Percentiles rank a stretch among this genome's conserved stretches.
Conservation (phyloP, 495 filamentous ascomycete species). For the Podospora pseudocomata region DNA sequence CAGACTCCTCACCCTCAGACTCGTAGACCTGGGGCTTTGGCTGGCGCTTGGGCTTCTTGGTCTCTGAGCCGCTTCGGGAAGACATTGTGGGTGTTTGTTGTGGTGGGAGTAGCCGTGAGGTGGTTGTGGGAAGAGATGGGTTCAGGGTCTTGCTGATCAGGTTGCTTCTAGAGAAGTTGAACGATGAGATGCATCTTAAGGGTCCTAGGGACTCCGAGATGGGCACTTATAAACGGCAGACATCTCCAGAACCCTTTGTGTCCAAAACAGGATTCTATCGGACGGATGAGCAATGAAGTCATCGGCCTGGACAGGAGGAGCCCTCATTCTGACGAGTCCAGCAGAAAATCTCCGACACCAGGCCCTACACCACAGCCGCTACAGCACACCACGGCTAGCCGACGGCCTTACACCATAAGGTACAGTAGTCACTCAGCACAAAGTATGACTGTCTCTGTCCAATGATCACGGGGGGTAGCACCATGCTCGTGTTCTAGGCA, state of each 20-base stretch:
- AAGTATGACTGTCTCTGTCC: background rate
- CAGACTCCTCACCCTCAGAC: conserved; percentile 41
- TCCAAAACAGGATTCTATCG: conserved; percentile 24
- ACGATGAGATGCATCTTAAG: conserved; percentile 6
- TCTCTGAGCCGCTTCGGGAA: conserved; percentile 36
- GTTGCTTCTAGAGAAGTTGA: background rate
- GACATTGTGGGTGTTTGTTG: conserved; percentile 27
- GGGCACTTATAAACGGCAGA: conserved; percentile 21
- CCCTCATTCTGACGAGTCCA: background rate
- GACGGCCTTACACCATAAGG: background rate
- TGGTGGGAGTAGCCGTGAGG: background rate
- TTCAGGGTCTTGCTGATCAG: conserved; percentile 9
- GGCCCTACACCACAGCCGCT: background rate
- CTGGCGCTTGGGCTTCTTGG: conserved; percentile 30
- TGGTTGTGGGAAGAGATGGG: background rate
- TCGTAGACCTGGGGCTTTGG: conserved; percentile 36
- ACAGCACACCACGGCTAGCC: background rate
- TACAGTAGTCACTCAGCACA: background rate
- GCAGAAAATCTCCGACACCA: conserved; percentile 1
- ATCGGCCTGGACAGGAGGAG: conserved; percentile 12
- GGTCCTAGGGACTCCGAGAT: conserved; percentile 10
- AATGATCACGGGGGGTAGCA: conserved; percentile 7
- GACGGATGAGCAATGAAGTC: conserved; percentile 25
- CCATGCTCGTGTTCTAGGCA: background rate
- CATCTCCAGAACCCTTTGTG: conserved; percentile 9